Conservation (phyloP, 371 early-diverging fungal genomes). For the Conidiobolus incongruus region DNA sequence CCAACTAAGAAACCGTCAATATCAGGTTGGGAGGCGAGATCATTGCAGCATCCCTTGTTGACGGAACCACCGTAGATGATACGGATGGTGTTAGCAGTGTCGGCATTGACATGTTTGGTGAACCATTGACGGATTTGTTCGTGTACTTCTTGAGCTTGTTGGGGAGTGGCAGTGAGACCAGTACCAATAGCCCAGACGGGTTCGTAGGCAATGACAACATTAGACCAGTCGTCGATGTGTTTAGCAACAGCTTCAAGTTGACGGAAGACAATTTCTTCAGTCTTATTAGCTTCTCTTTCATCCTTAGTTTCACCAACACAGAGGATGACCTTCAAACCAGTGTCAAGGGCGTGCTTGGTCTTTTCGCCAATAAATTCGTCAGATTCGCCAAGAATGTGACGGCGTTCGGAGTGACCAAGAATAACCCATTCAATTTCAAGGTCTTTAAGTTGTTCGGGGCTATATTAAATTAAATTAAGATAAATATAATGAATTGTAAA, state of each 20-base stretch:
- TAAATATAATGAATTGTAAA: slow-evolving; percentile 1
- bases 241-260: slow-evolving; percentile 72
- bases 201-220: slow-evolving; percentile 98
- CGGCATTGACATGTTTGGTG: slow-evolving; percentile 46
- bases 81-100: slow-evolving; percentile 67
- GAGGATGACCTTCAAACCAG: slow-evolving; percentile 82
- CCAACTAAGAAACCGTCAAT: slow-evolving; percentile 99
- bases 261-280: slow-evolving; percentile 67
- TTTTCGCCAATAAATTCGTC: slow-evolving; percentile 68
- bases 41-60: slow-evolving; percentile 64
- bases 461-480: slow-evolving; percentile 12
- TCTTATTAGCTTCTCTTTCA: slow-evolving; percentile 75
- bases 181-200: slow-evolving; percentile 99
- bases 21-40: slow-evolving; percentile 46
- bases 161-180: slow-evolving; percentile 91
- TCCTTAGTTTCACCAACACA: slow-evolving; percentile 95
- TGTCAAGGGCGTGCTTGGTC: slow-evolving; percentile 64
- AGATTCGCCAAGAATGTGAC: slow-evolving; percentile 78
- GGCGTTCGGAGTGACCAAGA: slow-evolving; percentile 98
- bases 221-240: slow-evolving; percentile 53
- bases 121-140: slow-evolving; percentile 74
- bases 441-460: slow-evolving; percentile 91
- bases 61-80: slow-evolving; percentile 97
- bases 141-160: slow-evolving; percentile 96
- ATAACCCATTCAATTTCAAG: slow-evolving; percentile 86